phyloP scores from a whole-genome alignment of 257 asterid species.

The Paraleonurus japonicus region DNA sequence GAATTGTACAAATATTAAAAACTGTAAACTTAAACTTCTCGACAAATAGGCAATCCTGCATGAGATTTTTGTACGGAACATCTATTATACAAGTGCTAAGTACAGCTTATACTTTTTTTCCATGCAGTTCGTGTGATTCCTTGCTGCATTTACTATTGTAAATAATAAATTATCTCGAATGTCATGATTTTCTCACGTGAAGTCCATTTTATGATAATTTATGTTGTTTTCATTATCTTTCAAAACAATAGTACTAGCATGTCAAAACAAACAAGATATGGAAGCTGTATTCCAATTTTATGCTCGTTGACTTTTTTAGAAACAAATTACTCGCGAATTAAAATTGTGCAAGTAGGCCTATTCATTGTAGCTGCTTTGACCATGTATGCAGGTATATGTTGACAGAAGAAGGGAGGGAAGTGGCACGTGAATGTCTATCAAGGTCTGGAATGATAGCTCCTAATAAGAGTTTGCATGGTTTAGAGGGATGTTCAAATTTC shows the following conservation, averaged over 20 bases:
- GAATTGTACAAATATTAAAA: background rate
- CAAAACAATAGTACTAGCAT: background rate
- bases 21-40: constrained; percentile 1
- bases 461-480: constrained; percentile 31
- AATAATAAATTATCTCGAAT: background rate
- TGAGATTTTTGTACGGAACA: constrained; percentile 2
- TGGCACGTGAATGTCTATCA: constrained; percentile 71
- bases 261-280: background rate
- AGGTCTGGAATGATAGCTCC: constrained; percentile 66
- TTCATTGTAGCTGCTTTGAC: constrained; percentile 11
- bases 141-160: background rate
- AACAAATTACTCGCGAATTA: background rate
- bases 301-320: background rate
- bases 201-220: background rate
- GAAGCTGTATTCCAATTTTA: background rate
- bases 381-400: constrained; percentile 75
- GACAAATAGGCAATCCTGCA: background rate
- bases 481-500: constrained; percentile 33
- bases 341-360: background rate
- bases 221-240: background rate
- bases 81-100: background rate
- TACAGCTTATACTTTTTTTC: constrained; percentile 1
- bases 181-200: background rate
- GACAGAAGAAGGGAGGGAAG: constrained; percentile 89
- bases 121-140: constrained; percentile 1